Percentiles rank a stretch among this genome's conserved stretches.
Evolutionary conservation across 306 rosid species (phyloP).

Genomic region (Trichosanthes cucumerina): DNA sequence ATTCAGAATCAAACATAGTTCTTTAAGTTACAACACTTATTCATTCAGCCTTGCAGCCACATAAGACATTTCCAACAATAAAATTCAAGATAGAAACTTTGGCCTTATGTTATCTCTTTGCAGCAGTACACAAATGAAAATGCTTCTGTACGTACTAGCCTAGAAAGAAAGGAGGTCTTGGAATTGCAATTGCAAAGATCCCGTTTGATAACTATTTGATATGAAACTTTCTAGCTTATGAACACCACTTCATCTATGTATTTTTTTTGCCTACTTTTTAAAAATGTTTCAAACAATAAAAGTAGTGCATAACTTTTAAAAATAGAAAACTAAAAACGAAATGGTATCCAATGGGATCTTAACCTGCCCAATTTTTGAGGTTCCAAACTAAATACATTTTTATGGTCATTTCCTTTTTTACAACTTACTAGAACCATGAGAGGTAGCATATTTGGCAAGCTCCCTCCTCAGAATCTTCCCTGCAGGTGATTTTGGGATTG

Average conservation of each 20-base stretch:
- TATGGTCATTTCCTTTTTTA: constrained; percentile 13
- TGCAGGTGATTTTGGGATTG: constrained; percentile 67
- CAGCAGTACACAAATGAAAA: background rate
- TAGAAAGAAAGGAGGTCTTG: background rate
- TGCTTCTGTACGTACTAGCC: background rate
- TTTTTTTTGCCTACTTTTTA: too few species aligned
- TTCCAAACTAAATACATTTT: background rate
- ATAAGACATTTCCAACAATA: background rate
- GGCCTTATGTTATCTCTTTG: background rate
- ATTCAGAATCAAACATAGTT: background rate
- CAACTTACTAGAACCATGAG: constrained; percentile 41
- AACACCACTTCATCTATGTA: too few species aligned
- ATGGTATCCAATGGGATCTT: too few species aligned
- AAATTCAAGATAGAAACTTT: background rate
- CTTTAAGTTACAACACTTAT: background rate
- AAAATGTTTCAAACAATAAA: too few species aligned
- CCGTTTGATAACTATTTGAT: too few species aligned
- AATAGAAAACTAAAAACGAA: too few species aligned
- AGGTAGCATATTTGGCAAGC: constrained; percentile 40
- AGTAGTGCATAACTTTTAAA: too few species aligned
- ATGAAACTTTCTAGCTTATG: too few species aligned
- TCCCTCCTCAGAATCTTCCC: constrained; percentile 89
- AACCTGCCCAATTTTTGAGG: too few species aligned
- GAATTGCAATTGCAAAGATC: background rate
- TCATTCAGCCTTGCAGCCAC: background rate